Conservation (phyloP, 1,284 basidiomycete genomes). For the Irpex sp. region DNA sequence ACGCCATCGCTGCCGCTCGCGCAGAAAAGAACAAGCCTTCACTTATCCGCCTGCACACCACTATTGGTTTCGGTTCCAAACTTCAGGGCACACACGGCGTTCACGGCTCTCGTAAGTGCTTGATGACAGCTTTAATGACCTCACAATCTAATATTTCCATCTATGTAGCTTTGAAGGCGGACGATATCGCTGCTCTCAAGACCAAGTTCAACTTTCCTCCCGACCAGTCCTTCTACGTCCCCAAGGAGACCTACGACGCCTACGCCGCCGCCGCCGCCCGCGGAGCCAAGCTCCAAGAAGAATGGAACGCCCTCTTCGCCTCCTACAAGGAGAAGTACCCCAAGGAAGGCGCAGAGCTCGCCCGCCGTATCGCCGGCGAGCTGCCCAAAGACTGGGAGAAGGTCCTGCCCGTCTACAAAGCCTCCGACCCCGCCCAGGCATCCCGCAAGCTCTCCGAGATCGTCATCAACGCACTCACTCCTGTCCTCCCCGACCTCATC, state of each 20-base stretch:
- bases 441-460: constrained; percentile 94
- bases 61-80: constrained; percentile 92
- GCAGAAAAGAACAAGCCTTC: constrained; percentile 82
- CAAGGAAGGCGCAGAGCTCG: constrained; percentile 81
- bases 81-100: constrained; percentile 91
- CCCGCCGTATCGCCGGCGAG: constrained; percentile 79
- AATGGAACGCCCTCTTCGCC: constrained; percentile 75
- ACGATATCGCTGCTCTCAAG: constrained; percentile 87
- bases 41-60: constrained; percentile 83
- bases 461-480: constrained; percentile 75
- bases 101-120: constrained; percentile 78
- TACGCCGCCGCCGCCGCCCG: constrained; percentile 68
- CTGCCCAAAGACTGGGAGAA: constrained; percentile 89
- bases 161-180: constrained; percentile 78
- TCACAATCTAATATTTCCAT: not conserved
- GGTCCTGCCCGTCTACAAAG: constrained; percentile 79
- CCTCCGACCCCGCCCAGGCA: constrained; percentile 80
- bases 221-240: constrained; percentile 78
- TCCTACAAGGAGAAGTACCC: constrained; percentile 80
- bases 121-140: not conserved
- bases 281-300: constrained; percentile 71
- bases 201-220: constrained; percentile 82
- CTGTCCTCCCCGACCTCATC: constrained; percentile 78
- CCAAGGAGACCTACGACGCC: constrained; percentile 67
- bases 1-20: constrained; percentile 78